Conservation (phyloP, 306 rosid genomes). For the Hippophae rhamnoides region DNA sequence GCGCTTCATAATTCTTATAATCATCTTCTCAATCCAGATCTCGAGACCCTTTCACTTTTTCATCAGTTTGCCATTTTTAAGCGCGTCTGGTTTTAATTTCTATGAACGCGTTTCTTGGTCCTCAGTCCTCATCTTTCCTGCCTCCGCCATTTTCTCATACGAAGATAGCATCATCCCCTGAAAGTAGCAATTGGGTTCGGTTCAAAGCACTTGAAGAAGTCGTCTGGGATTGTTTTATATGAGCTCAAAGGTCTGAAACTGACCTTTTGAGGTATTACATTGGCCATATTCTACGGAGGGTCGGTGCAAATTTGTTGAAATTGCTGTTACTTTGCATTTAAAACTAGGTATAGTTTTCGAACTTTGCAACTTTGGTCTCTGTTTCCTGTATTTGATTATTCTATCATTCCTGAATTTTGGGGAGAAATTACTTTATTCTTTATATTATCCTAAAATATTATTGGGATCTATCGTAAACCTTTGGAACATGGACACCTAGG, state of each 20-base stretch:
- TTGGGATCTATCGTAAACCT: constrained; percentile 14
- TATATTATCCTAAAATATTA: constrained; percentile 4
- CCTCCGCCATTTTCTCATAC: constrained; percentile 52
- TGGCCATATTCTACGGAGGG: constrained; percentile 43
- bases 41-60: constrained; percentile 29
- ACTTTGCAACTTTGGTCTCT: constrained; percentile 24
- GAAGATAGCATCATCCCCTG: neutral
- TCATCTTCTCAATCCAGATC: constrained; percentile 34
- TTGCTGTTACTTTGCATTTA: constrained; percentile 29
- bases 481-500: constrained; percentile 26
- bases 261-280: constrained; percentile 25
- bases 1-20: constrained; percentile 25
- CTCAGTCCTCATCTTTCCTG: constrained; percentile 25
- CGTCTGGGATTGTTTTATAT: constrained; percentile 15
- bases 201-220: constrained; percentile 46
- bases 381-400: constrained; percentile 35
- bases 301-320: constrained; percentile 47
- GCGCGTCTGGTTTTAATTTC: constrained; percentile 2
- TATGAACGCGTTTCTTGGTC: constrained; percentile 11
- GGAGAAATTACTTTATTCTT: constrained; percentile 16
- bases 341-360: constrained; percentile 32
- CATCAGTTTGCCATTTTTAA: constrained; percentile 27
- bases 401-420: constrained; percentile 16
- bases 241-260: constrained; percentile 24
- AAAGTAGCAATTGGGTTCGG: neutral